A percentile compares a stretch with the other conserved stretches of the same genome.
phyloP scores from a whole-genome alignment of 129 eudicot genomes.

The Centaurea solstitialis region DNA sequence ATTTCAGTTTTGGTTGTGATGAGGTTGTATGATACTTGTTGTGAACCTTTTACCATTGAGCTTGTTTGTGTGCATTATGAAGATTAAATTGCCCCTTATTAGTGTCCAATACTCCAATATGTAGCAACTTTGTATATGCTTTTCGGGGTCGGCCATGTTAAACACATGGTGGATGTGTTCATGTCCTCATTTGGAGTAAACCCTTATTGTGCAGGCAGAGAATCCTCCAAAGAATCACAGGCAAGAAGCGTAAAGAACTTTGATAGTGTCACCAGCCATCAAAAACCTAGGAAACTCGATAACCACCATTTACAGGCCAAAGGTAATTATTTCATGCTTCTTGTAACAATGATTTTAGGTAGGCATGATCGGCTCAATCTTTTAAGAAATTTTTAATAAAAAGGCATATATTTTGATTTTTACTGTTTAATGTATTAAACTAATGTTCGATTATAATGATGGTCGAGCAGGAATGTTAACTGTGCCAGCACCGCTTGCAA shows the following conservation, averaged over 20 bases:
- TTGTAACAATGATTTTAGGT: neutral
- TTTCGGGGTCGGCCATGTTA: neutral
- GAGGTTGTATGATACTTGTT: neutral
- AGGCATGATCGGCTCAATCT: neutral
- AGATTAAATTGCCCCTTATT: neutral
- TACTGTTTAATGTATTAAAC: conserved; percentile 1
- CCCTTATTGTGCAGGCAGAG: conserved; percentile 39
- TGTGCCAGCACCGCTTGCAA: conserved; percentile 77
- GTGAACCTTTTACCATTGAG: neutral
- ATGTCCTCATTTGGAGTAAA: conserved; percentile 15
- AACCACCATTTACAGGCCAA: conserved; percentile 19
- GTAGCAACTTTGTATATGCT: neutral
- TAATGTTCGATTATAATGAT: neutral
- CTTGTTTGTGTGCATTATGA: neutral
- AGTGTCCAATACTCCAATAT: no score
- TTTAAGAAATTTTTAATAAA: neutral
- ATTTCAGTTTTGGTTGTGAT: neutral
- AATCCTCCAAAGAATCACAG: conserved; percentile 24
- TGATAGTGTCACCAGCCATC: conserved; percentile 20
- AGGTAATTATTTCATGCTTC: conserved; percentile 28
- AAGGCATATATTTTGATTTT: neutral
- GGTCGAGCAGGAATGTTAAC: conserved; percentile 30
- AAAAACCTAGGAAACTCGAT: conserved; percentile 25
- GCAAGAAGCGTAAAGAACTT: conserved; percentile 31
- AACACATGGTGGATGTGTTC: neutral